These are phyloP conservation scores for Pneumocystis sp. DNA, from an alignment of 1,139 yeast genomes.

Conservation along the genomic window DNA sequence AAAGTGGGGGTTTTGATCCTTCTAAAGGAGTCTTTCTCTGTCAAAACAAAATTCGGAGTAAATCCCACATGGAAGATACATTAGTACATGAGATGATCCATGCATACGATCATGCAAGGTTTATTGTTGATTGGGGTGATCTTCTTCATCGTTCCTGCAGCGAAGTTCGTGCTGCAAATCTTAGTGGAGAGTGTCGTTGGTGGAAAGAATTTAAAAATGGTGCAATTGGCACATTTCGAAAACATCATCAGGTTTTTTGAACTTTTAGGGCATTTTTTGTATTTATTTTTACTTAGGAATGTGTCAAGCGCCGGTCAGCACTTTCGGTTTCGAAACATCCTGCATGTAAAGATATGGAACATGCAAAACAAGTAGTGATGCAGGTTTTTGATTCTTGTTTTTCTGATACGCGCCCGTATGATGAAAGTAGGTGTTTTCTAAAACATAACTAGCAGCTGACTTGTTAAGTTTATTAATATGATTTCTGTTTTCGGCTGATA, in stretches of 20 bases:
- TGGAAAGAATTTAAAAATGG: conserved; percentile 53
- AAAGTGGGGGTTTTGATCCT: conserved; percentile 91
- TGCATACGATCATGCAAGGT: conserved; percentile 79
- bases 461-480: not conserved
- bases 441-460: conserved; percentile 25
- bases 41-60: conserved; percentile 63
- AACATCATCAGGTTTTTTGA: conserved; percentile 54
- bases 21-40: conserved; percentile 74
- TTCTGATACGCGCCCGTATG: conserved; percentile 90
- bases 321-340: conserved; percentile 81
- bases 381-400: conserved; percentile 89
- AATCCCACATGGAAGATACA: conserved; percentile 80
- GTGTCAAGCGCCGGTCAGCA: conserved; percentile 78
- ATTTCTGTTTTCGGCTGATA: not conserved
- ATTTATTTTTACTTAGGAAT: conserved; percentile 21
- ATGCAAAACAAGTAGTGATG: conserved; percentile 67
- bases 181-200: conserved; percentile 91
- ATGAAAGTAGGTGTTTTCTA: conserved; percentile 32
- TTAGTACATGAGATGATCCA: conserved; percentile 86
- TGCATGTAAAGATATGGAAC: conserved; percentile 49
- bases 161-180: conserved; percentile 69
- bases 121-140: conserved; percentile 69
- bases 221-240: conserved; percentile 44
- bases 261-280: not conserved
- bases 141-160: conserved; percentile 92